A percentile compares a stretch with the other conserved stretches of the same genome.
These are phyloP conservation scores for Pseudonectria buxi DNA, from an alignment of 2,329 filamentous ascomycete genomes.

Conservation along the genomic window DNA sequence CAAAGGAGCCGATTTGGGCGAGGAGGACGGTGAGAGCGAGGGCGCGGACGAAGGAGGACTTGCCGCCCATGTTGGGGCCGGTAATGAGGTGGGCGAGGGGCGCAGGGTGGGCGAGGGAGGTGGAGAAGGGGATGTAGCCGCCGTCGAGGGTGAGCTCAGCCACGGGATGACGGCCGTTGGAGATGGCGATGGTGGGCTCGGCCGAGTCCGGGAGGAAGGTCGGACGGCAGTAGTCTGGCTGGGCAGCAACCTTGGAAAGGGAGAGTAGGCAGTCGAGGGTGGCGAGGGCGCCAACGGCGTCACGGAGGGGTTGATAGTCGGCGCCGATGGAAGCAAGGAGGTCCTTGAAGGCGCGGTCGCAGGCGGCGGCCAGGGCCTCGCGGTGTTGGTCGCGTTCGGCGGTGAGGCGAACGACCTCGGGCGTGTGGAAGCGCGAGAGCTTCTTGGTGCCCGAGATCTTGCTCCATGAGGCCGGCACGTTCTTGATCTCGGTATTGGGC, in stretches of 20 bases:
- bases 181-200: slow-evolving; percentile 55
- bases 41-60: slow-evolving; percentile 93
- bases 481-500: slow-evolving; percentile 71
- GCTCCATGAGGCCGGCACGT: slow-evolving; percentile 86
- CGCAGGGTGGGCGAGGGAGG: slow-evolving; percentile 58
- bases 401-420: slow-evolving; percentile 75
- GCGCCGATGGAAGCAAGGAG: slow-evolving; percentile 68
- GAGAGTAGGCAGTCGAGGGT: slow-evolving; percentile 86
- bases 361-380: slow-evolving; percentile 85
- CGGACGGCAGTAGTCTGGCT: slow-evolving; percentile 84
- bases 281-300: slow-evolving; percentile 78
- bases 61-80: slow-evolving; percentile 97
- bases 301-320: slow-evolving; percentile 85
- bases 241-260: slow-evolving; percentile 72
- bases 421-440: slow-evolving; percentile 86
- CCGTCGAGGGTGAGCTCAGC: slow-evolving; percentile 84
- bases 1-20: slow-evolving; percentile 89
- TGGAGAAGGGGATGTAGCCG: slow-evolving; percentile 86
- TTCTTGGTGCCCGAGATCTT: slow-evolving; percentile 96
- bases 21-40: slow-evolving; percentile 89
- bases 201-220: slow-evolving; percentile 54
- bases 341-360: slow-evolving; percentile 70
- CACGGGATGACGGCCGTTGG: slow-evolving; percentile 80
- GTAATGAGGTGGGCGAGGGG: slow-evolving; percentile 80
- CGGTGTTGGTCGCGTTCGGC: slow-evolving; percentile 90